Evolutionary conservation across 306 rosid genomes (phyloP).

Genomic region (Sindora glabra): DNA sequence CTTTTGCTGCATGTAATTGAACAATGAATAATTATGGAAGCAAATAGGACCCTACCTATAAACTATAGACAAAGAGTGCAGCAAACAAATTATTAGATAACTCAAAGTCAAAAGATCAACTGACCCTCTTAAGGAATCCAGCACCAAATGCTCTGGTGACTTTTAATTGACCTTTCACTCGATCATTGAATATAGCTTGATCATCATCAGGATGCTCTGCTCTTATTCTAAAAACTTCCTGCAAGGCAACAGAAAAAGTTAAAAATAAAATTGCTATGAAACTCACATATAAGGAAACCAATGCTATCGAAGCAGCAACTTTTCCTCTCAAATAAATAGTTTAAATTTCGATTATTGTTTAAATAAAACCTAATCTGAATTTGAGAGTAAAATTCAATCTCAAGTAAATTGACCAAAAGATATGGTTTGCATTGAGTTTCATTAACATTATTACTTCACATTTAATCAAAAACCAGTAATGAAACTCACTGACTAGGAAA

Average conservation of each 20-base stretch:
- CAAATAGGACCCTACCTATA: constrained; percentile 15
- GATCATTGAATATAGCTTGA: constrained; percentile 46
- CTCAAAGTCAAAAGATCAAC: constrained; percentile 33
- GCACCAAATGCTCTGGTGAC: constrained; percentile 72
- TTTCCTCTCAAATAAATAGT: not conserved
- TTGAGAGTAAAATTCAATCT: not conserved
- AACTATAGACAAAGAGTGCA: constrained; percentile 24
- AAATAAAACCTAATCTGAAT: too few species aligned
- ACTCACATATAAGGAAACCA: too few species aligned
- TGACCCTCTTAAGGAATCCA: constrained; percentile 65
- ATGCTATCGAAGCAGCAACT: not conserved
- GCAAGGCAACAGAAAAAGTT: constrained; percentile 17
- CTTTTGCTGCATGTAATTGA: not conserved
- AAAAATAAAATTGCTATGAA: not conserved
- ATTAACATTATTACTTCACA: not conserved
- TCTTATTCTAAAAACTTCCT: constrained; percentile 50
- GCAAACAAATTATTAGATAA: constrained; percentile 30
- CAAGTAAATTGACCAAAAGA: not conserved
- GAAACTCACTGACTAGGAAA: not conserved
- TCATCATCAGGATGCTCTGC: constrained; percentile 57
- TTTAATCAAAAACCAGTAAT: not conserved
- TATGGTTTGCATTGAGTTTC: not conserved
- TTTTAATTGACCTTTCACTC: constrained; percentile 65
- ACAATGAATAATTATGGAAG: not conserved
- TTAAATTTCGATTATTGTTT: not conserved